Percentiles rank a stretch among this genome's conserved stretches.
Evolutionary conservation across 208 protist genomes (phyloP).

Genomic region (Trichomonas gallinae): DNA sequence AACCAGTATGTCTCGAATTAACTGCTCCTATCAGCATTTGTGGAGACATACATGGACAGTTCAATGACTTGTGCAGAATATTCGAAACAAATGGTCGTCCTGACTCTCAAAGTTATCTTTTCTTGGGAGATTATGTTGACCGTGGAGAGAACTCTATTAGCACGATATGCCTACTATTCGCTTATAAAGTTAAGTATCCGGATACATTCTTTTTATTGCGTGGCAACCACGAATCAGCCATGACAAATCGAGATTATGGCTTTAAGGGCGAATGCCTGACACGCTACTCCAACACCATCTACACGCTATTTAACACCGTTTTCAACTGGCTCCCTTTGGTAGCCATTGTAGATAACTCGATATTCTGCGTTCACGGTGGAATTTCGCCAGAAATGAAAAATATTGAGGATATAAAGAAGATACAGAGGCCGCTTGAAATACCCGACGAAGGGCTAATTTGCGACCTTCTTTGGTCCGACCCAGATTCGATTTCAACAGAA

Average conservation of each 20-base stretch:
- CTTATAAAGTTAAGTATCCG: conserved; percentile 25
- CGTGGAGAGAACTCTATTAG: background rate
- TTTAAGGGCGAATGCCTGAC: conserved; percentile 69
- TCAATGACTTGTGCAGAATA: conserved; percentile 93
- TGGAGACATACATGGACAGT: conserved; percentile 98
- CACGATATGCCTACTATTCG: conserved; percentile 2
- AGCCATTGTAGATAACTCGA: conserved; percentile 95
- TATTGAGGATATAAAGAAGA: conserved; percentile 73
- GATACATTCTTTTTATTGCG: conserved; percentile 87
- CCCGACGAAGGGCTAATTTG: conserved; percentile 95
- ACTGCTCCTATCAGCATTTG: conserved; percentile 49
- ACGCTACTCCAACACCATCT: conserved; percentile 89
- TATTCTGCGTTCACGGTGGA: conserved; percentile 80
- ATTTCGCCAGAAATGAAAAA: conserved; percentile 37
- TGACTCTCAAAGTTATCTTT: background rate
- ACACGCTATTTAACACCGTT: conserved; percentile 93
- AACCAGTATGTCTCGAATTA: conserved; percentile 54
- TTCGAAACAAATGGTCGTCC: conserved; percentile 79
- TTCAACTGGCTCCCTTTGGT: conserved; percentile 96
- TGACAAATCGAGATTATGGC: conserved; percentile 92
- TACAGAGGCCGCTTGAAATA: conserved; percentile 87
- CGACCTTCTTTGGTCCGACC: conserved; percentile 97
- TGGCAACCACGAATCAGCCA: conserved; percentile 90
- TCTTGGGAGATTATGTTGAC: conserved; percentile 20
- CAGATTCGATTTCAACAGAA: conserved; percentile 70